These are phyloP conservation scores for Alloteropsis semialata DNA, from an alignment of 176 grass and related monocot genomes.

Conservation along the genomic window DNA sequence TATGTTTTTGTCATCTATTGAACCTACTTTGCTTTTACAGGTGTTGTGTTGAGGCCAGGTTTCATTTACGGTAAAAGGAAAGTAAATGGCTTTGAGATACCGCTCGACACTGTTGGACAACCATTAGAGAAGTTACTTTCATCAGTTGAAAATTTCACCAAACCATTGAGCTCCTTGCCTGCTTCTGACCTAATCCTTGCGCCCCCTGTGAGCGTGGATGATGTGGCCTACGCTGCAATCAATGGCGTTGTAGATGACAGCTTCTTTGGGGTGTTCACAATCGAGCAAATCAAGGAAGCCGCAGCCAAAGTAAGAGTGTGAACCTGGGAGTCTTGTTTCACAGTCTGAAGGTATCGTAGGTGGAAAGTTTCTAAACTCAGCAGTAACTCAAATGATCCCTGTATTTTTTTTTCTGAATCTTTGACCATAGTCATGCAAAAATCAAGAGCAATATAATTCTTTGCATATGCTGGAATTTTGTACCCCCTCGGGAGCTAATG, in stretches of 20 bases:
- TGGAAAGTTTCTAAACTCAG: background rate
- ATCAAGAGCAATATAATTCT: background rate
- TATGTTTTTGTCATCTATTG: background rate
- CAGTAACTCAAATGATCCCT: background rate
- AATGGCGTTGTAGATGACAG: conserved; percentile 65
- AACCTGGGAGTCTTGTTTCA: background rate
- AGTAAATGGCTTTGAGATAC: conserved; percentile 82
- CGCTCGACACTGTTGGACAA: conserved; percentile 65
- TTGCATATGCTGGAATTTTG: background rate
- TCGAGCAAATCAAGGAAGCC: conserved; percentile 90
- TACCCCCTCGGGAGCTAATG: background rate
- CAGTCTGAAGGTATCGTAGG: background rate
- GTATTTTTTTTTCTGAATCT: background rate
- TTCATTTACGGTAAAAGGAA: conserved; percentile 96
- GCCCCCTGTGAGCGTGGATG: conserved; percentile 81
- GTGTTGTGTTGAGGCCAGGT: conserved; percentile 84
- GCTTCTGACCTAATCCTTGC: conserved; percentile 81
- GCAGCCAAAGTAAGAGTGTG: conserved; percentile 54
- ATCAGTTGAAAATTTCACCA: conserved; percentile 71
- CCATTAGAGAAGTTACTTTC: conserved; percentile 72
- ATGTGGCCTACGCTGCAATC: conserved; percentile 80
- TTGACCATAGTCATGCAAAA: conserved; percentile 12
- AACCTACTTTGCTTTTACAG: conserved; percentile 33
- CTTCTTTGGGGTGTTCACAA: conserved; percentile 81
- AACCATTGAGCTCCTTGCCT: conserved; percentile 70